Evolutionary conservation across 495 filamentous ascomycete species (phyloP).

Genomic region (Podospora bellae-mahoneyi): DNA sequence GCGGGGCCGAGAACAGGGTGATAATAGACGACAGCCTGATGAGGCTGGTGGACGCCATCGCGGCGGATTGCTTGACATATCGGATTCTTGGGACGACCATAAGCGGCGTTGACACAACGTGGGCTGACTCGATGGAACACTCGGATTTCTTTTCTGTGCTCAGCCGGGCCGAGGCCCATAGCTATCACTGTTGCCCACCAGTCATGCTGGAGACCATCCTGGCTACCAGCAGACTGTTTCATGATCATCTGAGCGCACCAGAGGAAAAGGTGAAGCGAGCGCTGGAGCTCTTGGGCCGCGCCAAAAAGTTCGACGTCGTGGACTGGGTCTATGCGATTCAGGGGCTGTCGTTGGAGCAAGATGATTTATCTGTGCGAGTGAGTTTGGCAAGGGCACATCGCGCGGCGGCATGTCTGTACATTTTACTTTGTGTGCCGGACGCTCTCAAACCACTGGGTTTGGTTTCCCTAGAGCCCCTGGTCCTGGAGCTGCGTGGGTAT

Average conservation of each 20-base stretch:
- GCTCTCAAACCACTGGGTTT: slow-evolving; percentile 16
- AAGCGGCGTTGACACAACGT: slow-evolving; percentile 16
- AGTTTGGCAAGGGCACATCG: slow-evolving; percentile 45
- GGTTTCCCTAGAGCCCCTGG: slow-evolving; percentile 31
- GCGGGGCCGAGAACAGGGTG: neutral
- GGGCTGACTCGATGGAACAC: slow-evolving; percentile 21
- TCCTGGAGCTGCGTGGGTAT: slow-evolving; percentile 42
- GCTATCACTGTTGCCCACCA: slow-evolving; percentile 47
- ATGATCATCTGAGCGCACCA: neutral
- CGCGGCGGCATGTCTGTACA: slow-evolving; percentile 43
- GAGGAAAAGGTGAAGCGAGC: slow-evolving; percentile 24
- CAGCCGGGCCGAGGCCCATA: slow-evolving; percentile 41
- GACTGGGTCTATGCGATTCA: slow-evolving; percentile 39
- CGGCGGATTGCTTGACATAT: slow-evolving; percentile 47
- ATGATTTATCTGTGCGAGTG: slow-evolving; percentile 39
- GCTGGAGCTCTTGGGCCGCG: slow-evolving; percentile 31
- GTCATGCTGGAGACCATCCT: slow-evolving; percentile 39
- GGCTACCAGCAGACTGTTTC: slow-evolving; percentile 31
- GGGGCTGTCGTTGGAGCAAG: slow-evolving; percentile 27
- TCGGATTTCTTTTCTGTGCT: slow-evolving; percentile 36
- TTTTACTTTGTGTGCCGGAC: slow-evolving; percentile 31
- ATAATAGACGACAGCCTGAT: slow-evolving; percentile 24
- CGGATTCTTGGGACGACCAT: slow-evolving; percentile 38
- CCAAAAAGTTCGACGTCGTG: slow-evolving; percentile 32
- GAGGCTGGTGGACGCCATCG: slow-evolving; percentile 39